phyloP scores from a whole-genome alignment of 2,329 filamentous ascomycete species.

The Cadophora sp. region DNA sequence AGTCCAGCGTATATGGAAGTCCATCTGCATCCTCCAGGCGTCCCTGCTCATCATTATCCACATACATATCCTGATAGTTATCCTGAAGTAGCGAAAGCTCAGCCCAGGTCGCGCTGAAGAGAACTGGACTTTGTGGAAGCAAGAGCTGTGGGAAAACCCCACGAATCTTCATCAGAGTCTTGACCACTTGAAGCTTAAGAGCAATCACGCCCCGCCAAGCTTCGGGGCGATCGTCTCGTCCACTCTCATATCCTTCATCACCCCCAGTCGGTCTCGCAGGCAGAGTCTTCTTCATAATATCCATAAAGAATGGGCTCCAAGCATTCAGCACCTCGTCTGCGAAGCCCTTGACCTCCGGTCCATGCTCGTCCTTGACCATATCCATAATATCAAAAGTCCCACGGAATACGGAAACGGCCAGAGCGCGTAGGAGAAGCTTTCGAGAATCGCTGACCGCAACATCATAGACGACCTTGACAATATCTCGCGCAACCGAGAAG shows the following conservation, averaged over 20 bases:
- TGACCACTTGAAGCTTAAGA: conserved; percentile 92
- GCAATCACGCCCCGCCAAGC: conserved; percentile 83
- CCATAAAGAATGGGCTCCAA: conserved; percentile 91
- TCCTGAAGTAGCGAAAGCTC: conserved; percentile 78
- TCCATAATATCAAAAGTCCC: conserved; percentile 94
- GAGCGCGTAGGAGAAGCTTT: conserved; percentile 77
- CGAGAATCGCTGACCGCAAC: conserved; percentile 79
- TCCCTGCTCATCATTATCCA: conserved; percentile 84
- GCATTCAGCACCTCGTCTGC: conserved; percentile 82
- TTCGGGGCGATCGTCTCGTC: conserved; percentile 61
- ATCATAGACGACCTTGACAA: conserved; percentile 83
- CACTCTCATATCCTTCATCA: conserved; percentile 61
- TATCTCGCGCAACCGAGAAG: conserved; percentile 84
- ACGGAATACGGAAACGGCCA: conserved; percentile 90
- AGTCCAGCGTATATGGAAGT: conserved; percentile 93
- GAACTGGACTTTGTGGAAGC: conserved; percentile 78
- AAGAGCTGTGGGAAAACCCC: conserved; percentile 82
- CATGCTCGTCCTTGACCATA: conserved; percentile 95
- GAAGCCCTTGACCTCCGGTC: conserved; percentile 83
- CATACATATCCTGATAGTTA: conserved; percentile 83
- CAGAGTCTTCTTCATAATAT: conserved; percentile 75
- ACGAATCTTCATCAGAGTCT: conserved; percentile 89
- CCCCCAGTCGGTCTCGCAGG: conserved; percentile 63
- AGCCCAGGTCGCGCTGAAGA: conserved; percentile 90
- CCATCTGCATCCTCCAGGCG: conserved; percentile 88